A percentile compares a stretch with the other conserved stretches of the same genome.
These are phyloP conservation scores for Coemansia asiatica DNA, from an alignment of 192 early-diverging fungal species.

Conservation along the genomic window DNA sequence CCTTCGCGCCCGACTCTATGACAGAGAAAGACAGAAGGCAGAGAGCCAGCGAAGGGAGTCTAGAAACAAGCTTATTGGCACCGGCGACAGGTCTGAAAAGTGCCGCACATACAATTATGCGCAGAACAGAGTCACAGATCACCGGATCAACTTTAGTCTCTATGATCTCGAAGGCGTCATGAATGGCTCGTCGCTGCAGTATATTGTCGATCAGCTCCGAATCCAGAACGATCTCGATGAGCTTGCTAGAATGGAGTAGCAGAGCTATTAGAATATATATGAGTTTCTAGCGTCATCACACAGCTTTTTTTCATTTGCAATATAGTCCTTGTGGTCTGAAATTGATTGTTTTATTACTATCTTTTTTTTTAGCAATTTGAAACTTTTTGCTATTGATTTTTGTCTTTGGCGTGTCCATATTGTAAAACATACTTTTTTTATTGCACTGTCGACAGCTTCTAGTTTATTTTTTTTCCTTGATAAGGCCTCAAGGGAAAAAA, in stretches of 20 bases:
- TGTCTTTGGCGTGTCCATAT: not conserved
- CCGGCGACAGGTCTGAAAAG: slow-evolving; percentile 78
- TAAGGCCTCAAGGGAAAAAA: too few relatives aligned
- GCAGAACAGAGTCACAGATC: slow-evolving; percentile 79
- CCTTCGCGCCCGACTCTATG: slow-evolving; percentile 75
- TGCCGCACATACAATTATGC: slow-evolving; percentile 82
- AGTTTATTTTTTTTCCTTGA: too few relatives aligned
- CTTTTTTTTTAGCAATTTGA: not conserved
- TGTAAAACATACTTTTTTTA: not conserved
- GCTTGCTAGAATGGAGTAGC: slow-evolving; percentile 30
- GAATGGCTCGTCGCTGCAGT: slow-evolving; percentile 52
- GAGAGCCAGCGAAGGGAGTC: slow-evolving; percentile 60
- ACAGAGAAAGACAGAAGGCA: slow-evolving; percentile 63
- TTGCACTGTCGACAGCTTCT: not conserved
- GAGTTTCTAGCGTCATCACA: too few relatives aligned
- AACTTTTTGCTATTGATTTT: not conserved
- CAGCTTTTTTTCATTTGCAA: too few relatives aligned
- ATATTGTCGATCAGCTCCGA: slow-evolving; percentile 53
- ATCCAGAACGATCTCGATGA: slow-evolving; percentile 57
- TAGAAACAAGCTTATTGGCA: slow-evolving; percentile 64
- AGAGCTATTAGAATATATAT: not conserved
- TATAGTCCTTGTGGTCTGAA: not conserved
- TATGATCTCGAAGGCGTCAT: slow-evolving; percentile 69
- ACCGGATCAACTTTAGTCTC: slow-evolving; percentile 73
- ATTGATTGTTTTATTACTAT: not conserved